Percentiles rank a stretch among this genome's conserved stretches.
phyloP scores from a whole-genome alignment of 139 green algal genomes.

The Coelastrella sp. region DNA sequence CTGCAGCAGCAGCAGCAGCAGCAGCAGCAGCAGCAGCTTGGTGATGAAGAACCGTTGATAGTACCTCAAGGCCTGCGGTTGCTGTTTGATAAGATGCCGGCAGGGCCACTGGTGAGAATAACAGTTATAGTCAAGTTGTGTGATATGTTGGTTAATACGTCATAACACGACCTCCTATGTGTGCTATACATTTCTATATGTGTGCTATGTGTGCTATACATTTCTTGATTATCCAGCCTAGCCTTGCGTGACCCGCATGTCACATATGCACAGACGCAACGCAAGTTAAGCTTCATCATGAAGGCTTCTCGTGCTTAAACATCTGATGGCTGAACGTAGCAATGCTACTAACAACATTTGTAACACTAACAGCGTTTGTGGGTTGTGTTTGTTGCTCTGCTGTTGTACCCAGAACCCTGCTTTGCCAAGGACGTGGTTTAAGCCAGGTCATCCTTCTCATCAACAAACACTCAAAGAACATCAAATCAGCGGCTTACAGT shows the following conservation, averaged over 20 bases:
- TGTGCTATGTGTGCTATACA: too few relatives aligned
- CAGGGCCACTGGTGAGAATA: slow-evolving; percentile 16
- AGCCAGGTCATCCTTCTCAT: not conserved
- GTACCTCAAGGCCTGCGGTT: not conserved
- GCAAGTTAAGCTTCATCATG: too few relatives aligned
- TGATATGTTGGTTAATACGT: not conserved
- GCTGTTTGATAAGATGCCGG: not conserved
- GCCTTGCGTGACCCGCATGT: too few relatives aligned
- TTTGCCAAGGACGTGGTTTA: slow-evolving; percentile 7
- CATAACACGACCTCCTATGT: not conserved
- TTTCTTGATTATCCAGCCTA: too few relatives aligned
- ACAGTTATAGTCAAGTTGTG: not conserved
- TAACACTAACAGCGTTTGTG: too few relatives aligned
- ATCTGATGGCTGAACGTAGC: too few relatives aligned
- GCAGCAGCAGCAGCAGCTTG: not conserved
- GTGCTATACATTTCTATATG: not conserved
- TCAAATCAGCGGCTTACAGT: slow-evolving; percentile 50
- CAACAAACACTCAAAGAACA: slow-evolving; percentile 16
- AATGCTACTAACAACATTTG: too few relatives aligned
- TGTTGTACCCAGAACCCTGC: not conserved
- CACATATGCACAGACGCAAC: too few relatives aligned
- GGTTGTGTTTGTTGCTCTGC: too few relatives aligned
- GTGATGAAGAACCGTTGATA: not conserved
- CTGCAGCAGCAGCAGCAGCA: slow-evolving; percentile 13
- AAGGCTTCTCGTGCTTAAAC: too few relatives aligned